Conservation (phyloP, 345 rosid species). For the Arabis hirsuta region DNA sequence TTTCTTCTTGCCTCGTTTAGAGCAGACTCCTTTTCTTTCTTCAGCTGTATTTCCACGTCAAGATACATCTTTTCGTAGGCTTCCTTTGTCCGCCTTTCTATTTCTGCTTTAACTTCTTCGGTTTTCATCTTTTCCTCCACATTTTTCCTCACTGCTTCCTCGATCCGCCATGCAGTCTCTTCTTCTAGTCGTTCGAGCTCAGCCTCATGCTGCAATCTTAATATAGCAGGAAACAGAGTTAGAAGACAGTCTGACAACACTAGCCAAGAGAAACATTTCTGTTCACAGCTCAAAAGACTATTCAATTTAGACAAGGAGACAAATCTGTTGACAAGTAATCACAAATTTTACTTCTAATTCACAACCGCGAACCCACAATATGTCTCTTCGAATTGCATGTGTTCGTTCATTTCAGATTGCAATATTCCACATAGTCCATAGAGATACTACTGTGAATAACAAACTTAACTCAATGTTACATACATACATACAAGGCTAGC, state of each 20-base stretch:
- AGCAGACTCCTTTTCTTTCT: conserved; percentile 72
- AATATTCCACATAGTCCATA: background rate
- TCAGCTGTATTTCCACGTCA: conserved; percentile 62
- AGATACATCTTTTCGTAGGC: conserved; percentile 68
- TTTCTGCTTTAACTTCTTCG: conserved; percentile 59
- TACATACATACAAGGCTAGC: background rate
- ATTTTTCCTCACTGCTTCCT: conserved; percentile 76
- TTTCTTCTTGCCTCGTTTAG: conserved; percentile 69
- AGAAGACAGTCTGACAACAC: conserved; percentile 16
- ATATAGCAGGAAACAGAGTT: conserved; percentile 12
- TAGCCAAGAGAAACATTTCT: conserved; percentile 3
- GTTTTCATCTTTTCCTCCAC: conserved; percentile 72
- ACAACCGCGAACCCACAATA: background rate
- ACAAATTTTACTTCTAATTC: conserved; percentile 4
- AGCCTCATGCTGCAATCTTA: conserved; percentile 68
- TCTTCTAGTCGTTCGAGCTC: conserved; percentile 71
- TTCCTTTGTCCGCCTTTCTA: conserved; percentile 62
- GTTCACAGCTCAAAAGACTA: background rate
- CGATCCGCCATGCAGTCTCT: conserved; percentile 71
- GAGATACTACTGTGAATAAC: background rate
- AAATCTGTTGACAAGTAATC: background rate
- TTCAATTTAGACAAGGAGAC: too few species aligned
- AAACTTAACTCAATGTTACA: background rate
- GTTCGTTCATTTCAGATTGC: conserved; percentile 1
- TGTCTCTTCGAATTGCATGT: conserved; percentile 3